These are phyloP conservation scores for Ustanciosporium gigantosporum DNA, from an alignment of 1,284 basidiomycete species.

Conservation along the genomic window DNA sequence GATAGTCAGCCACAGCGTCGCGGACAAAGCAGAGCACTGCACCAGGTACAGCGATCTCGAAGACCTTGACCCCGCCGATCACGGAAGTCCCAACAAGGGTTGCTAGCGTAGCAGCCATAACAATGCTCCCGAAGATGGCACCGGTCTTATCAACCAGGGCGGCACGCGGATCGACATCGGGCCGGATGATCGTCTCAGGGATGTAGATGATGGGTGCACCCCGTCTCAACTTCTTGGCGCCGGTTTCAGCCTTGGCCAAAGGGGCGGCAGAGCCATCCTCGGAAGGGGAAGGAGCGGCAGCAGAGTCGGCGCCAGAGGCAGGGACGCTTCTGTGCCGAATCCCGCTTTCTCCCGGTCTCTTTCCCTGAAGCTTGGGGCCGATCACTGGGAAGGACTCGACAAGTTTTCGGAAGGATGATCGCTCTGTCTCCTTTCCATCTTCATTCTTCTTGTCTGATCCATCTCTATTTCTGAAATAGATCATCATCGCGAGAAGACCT, in stretches of 20 bases:
- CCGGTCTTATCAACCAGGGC: conserved; percentile 66
- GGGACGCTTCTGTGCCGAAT: conserved; percentile 17
- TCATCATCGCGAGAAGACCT: conserved; percentile 34
- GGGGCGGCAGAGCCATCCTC: background rate
- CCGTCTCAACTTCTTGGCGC: conserved; percentile 1
- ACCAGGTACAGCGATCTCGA: conserved; percentile 79
- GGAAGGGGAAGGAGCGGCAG: background rate
- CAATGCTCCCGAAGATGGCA: conserved; percentile 64
- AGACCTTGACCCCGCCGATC: conserved; percentile 67
- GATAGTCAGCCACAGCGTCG: conserved; percentile 70
- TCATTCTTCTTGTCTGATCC: conserved; percentile 2
- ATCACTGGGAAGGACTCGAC: conserved; percentile 26
- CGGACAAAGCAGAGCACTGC: conserved; percentile 73
- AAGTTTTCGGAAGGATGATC: conserved; percentile 16
- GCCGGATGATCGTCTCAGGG: conserved; percentile 62
- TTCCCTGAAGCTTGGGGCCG: background rate
- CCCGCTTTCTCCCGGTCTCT: background rate
- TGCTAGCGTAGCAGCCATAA: conserved; percentile 67
- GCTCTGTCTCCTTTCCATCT: background rate
- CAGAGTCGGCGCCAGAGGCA: background rate
- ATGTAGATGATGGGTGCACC: conserved; percentile 57
- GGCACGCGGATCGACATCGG: conserved; percentile 63
- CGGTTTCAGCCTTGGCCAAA: background rate
- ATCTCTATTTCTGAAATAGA: conserved; percentile 46
- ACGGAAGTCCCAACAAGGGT: conserved; percentile 68